Evolutionary conservation across 768 basidiomycete genomes (phyloP), one percentile per base, ranked within the genome.

Genomic region (Rhodotorula kratochvilovae): DNA sequence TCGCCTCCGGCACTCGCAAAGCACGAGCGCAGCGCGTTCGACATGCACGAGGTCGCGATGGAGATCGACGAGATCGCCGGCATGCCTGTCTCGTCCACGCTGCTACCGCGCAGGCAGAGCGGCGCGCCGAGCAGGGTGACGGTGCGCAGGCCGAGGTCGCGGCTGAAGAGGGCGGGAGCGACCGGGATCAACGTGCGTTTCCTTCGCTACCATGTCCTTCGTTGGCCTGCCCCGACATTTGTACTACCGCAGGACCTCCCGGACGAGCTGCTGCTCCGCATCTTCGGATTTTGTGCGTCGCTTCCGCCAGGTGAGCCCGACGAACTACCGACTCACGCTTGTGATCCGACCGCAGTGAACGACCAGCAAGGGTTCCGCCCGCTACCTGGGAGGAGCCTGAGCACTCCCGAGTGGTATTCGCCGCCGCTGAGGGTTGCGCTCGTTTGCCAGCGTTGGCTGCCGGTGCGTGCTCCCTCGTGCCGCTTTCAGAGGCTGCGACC

Each of bases 391-490:
- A 35, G 12, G 21, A 13, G 7, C 2, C 16, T 43, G 7, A 46
- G 12, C 3, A n/a, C 56, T 8, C 54, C 70, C 0, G 45, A 57
- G 23, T 71, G 70, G 64, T 58, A 54, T n/a, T 42, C 19, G 2
- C 70, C 70, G 11, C 70, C 70, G 21, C 39, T 71, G 0, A 46
- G 61, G 1, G 46, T 71, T 11, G 65, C 55, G 2, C 61, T 66
- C 39, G 70, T 71, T 12, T 71, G 70, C 50, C 29, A 46, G 35
- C 42, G 70, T 5, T 71, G 70, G 70, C 56, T 62, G 5, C 55
- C 61, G 3, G 70, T 67, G 7, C 39, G 68, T 55, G 12, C 45
- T 16, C 7, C 39, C 42, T 11, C 50, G 13, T 27, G 10, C 7
- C 5, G n/a, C 36, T 27, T 13, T 2, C 29, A 10, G 16, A 2